These are phyloP conservation scores for Apiosordaria backusii DNA, from an alignment of 495 filamentous ascomycete species.

Conservation along the genomic window DNA sequence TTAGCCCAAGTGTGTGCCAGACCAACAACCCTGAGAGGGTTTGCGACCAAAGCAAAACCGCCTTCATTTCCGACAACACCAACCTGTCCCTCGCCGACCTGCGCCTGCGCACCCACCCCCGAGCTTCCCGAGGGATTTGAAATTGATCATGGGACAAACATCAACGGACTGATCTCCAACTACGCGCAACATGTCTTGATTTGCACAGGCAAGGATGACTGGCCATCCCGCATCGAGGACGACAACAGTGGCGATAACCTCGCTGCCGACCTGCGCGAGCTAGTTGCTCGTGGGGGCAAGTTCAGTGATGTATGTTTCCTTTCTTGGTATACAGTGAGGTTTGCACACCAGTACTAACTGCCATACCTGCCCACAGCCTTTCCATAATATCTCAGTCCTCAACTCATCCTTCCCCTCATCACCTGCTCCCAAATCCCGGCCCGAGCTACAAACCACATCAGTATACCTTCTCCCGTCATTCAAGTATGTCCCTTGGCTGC, in stretches of 20 bases:
- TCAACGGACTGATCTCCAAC: constrained; percentile 72
- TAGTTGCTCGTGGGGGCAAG: constrained; percentile 62
- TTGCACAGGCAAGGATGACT: constrained; percentile 75
- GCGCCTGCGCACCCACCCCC: constrained; percentile 63
- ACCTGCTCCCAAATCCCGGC: constrained; percentile 17
- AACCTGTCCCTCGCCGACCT: constrained; percentile 68
- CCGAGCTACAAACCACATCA: constrained; percentile 52
- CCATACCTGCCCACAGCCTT: constrained; percentile 61
- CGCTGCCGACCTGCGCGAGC: constrained; percentile 63
- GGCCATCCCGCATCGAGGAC: constrained; percentile 67
- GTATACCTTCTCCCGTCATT: constrained; percentile 74
- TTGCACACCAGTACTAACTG: background rate
- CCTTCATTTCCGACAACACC: constrained; percentile 50
- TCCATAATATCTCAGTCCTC: constrained; percentile 70
- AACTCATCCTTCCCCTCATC: constrained; percentile 63
- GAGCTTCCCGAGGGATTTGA: constrained; percentile 62
- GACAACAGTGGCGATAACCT: constrained; percentile 56
- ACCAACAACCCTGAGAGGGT: background rate
- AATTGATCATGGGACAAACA: constrained; percentile 65
- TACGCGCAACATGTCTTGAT: constrained; percentile 82
- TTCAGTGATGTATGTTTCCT: constrained; percentile 59
- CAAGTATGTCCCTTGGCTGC: constrained; percentile 71
- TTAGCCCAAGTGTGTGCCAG: constrained; percentile 9
- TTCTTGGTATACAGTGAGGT: background rate
- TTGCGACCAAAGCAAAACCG: constrained; percentile 12